Percentiles rank a stretch among this genome's conserved stretches.
phyloP scores from a whole-genome alignment of 1,139 yeast species.

The Candida sp. region DNA sequence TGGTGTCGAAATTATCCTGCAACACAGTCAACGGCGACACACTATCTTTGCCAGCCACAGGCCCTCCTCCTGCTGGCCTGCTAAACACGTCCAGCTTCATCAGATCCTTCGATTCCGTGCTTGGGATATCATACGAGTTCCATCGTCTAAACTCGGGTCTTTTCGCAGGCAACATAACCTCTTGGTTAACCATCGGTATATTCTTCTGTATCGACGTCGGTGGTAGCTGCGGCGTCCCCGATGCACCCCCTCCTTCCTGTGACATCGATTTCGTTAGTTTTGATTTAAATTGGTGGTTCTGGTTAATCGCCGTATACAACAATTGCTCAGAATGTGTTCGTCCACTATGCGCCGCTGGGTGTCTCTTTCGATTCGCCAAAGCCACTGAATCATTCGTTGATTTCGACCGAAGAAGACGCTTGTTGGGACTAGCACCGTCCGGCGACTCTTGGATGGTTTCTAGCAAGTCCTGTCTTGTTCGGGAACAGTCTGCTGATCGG shows the following conservation, averaged over 20 bases:
- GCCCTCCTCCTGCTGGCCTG: not conserved
- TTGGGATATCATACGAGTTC: conserved; percentile 20
- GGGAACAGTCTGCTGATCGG: not conserved
- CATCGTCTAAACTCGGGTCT: conserved; percentile 23
- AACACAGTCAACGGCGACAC: conserved; percentile 35
- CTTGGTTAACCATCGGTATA: conserved; percentile 9
- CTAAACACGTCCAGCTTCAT: not conserved
- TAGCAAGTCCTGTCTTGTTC: not conserved
- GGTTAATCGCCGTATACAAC: conserved; percentile 15
- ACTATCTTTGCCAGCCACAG: conserved; percentile 12
- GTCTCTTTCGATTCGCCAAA: not conserved
- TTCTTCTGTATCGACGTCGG: conserved; percentile 9
- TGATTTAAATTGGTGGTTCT: conserved; percentile 10
- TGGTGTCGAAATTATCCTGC: conserved; percentile 32
- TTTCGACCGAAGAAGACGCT: conserved; percentile 2
- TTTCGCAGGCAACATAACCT: not conserved
- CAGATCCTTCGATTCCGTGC: not conserved
- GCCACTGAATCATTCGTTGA: conserved; percentile 2
- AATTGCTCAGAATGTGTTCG: conserved; percentile 2
- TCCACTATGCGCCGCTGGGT: conserved; percentile 3
- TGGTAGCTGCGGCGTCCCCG: not conserved
- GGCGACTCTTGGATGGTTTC: not conserved
- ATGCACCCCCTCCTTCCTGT: conserved; percentile 6
- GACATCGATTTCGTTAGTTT: conserved; percentile 13
- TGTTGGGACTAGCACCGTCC: not conserved